Base-by-base conservation (phyloP, 225 moss, liverwort and hornwort species). In the Anthoceros angustus region DNA sequence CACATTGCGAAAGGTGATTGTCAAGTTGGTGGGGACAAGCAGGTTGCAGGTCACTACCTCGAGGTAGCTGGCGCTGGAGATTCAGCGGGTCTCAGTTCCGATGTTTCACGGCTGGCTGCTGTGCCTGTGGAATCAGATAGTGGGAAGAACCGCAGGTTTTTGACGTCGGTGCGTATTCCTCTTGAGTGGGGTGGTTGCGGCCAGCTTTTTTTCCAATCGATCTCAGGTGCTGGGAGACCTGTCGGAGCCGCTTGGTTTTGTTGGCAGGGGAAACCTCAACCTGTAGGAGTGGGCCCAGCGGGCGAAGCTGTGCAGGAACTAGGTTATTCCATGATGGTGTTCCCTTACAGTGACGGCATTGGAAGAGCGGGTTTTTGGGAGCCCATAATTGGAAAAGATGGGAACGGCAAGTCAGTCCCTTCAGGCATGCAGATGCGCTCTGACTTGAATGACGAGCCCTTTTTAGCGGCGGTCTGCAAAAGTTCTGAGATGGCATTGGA, bases 331-430 rank as follows among this genome's bases (percentile, higher is more conserved):
- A 82, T 98, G 41, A 84, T 98, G 23, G 88, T 87, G 67, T 98
- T 98, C 64, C 95, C 95, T 41, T 98, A 92, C 73, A 98, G 95
- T 68, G 88, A 98, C 72, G 84, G 80, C 77, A 98, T 98, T 75
- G 95, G 95, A 39, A 82, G 95, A 49, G 95, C 88, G 45, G 95
- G 95, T 16, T 86, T 88, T 69, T 91, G 95, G 95, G 85, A 81
- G 72, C 73, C 75, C 74, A 70, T 79, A 32, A 70, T 77, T 65
- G 39, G 83, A 61, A 64, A 50, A 64, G 64, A 76, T 73, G 45
- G 75, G 68, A 72, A 71, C 43, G 46, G 83, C 70, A 85, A 80
- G 42, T 61, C 64, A 67, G 74, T 68, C 2, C 40, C 75, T 41
- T 75, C 74, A 61, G 67, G 69, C 67, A 60, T 70, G 38, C 67